Conservation (phyloP, 2,329 filamentous ascomycete genomes). For the Ophiostoma ips region DNA sequence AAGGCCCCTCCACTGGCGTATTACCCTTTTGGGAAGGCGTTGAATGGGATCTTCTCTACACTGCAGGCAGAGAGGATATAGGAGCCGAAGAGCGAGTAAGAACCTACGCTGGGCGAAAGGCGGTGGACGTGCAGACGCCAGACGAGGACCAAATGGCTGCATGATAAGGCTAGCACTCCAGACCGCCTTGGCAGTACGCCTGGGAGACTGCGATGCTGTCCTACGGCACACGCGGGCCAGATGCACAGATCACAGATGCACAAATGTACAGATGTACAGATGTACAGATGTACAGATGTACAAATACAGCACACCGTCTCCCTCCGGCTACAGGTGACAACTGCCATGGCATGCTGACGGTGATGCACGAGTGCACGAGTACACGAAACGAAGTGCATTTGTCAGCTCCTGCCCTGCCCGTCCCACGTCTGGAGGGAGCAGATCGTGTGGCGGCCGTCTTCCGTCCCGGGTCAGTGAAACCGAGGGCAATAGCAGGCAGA, state of each 20-base stretch:
- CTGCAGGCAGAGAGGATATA: not conserved
- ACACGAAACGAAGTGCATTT: not conserved
- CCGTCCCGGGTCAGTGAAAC: not conserved
- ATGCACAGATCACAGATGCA: not conserved
- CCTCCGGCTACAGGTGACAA: not conserved
- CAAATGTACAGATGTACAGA: too few species aligned
- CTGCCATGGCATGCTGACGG: not conserved
- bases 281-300: too few species aligned
- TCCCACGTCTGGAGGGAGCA: not conserved
- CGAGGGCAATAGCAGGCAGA: not conserved
- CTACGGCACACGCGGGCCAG: constrained; percentile 2
- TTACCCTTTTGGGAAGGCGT: not conserved
- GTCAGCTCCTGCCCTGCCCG: not conserved
- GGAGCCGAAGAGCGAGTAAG: not conserved
- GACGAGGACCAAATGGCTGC: not conserved
- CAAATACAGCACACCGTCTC: not conserved
- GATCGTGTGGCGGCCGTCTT: not conserved
- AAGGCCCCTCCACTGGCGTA: not conserved
- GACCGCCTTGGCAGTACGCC: not conserved
- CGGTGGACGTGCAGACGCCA: not conserved
- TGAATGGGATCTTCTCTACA: not conserved
- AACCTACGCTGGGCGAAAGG: not conserved
- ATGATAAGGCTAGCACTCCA: not conserved
- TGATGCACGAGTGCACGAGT: not conserved
- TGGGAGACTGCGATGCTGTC: constrained; percentile 1